Conservation (phyloP, 192 early-diverging fungal species). For the Coemansia sp. region DNA sequence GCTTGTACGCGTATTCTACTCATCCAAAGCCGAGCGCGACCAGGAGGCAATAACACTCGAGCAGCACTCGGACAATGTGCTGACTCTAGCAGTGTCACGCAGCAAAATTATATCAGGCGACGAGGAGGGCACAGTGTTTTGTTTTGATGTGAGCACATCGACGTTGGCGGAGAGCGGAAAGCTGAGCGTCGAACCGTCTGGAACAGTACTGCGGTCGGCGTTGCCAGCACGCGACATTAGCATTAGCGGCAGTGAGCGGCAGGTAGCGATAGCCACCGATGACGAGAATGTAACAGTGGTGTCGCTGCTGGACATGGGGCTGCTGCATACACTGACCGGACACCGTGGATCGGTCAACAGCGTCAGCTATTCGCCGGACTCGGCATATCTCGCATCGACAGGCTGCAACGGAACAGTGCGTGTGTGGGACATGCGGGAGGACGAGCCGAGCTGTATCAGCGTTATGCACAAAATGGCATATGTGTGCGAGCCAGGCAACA, state of each 20-base stretch:
- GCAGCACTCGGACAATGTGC: constrained; percentile 44
- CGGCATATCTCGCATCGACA: constrained; percentile 47
- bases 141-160: constrained; percentile 28
- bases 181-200: constrained; percentile 27
- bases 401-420: constrained; percentile 64
- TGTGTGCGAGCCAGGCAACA: constrained; percentile 49
- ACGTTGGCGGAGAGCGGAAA: constrained; percentile 8
- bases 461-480: constrained; percentile 36
- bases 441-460: constrained; percentile 50
- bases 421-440: constrained; percentile 63
- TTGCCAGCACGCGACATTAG: constrained; percentile 51
- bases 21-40: constrained; percentile 32
- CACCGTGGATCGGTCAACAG: constrained; percentile 42
- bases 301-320: constrained; percentile 40
- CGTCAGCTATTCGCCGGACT: constrained; percentile 40
- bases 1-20: constrained; percentile 39
- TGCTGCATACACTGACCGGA: constrained; percentile 36
- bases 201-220: constrained; percentile 41
- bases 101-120: constrained; percentile 43
- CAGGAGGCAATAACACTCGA: constrained; percentile 48
- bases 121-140: constrained; percentile 41
- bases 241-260: constrained; percentile 40
- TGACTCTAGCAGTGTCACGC: constrained; percentile 30
- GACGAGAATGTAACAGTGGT: constrained; percentile 44
- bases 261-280: constrained; percentile 50